These are phyloP conservation scores for Suillus discolor DNA, from an alignment of 768 basidiomycete genomes.

Conservation along the genomic window DNA sequence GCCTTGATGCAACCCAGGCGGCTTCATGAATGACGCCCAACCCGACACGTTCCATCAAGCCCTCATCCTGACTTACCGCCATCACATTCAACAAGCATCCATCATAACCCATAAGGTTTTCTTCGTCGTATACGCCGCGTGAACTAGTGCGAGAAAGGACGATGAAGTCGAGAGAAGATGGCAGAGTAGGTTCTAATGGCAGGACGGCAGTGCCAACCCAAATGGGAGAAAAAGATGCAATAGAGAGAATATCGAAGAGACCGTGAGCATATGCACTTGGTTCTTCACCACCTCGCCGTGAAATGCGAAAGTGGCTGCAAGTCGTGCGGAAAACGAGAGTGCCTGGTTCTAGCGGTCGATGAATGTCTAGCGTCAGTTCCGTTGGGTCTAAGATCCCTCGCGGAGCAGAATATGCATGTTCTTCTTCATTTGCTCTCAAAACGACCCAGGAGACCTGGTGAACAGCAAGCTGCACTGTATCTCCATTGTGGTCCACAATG, in stretches of 20 bases:
- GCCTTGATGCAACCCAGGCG: not conserved
- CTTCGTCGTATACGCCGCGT: slow-evolving; percentile 14
- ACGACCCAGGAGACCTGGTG: not conserved
- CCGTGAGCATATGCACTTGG: not conserved
- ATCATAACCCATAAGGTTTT: not conserved
- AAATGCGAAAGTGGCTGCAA: not conserved
- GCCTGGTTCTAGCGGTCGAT: not conserved
- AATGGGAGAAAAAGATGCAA: not conserved
- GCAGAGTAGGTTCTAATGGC: not conserved
- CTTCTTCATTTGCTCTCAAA: not conserved
- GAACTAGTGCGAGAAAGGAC: slow-evolving; percentile 19
- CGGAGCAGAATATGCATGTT: not conserved
- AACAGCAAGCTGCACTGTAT: slow-evolving; percentile 18
- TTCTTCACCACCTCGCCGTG: not conserved
- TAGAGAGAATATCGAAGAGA: not conserved
- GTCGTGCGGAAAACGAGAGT: not conserved
- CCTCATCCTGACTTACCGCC: slow-evolving; percentile 15
- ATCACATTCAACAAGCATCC: slow-evolving; percentile 26
- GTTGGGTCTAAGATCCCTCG: not conserved
- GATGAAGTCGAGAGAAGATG: slow-evolving; percentile 19
- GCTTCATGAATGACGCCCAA: not conserved
- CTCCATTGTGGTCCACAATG: not conserved
- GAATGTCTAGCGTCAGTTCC: not conserved
- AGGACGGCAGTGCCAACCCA: not conserved
- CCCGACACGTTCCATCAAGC: not conserved